phyloP scores from a whole-genome alignment of 2,329 filamentous ascomycete species.

The Trichothecium roseum region DNA sequence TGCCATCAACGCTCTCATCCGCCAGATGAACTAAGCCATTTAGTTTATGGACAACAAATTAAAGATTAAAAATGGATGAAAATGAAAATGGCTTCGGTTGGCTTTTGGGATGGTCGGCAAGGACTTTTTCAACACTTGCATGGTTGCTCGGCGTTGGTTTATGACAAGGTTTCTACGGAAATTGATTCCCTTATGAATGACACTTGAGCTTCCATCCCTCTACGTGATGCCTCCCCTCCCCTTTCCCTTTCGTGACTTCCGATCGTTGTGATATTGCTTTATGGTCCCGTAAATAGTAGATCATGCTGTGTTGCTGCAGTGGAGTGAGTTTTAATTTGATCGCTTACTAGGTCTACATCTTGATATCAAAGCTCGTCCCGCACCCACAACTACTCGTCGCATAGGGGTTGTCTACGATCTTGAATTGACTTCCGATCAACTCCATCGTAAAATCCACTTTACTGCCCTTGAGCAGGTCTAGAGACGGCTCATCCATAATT shows the following conservation, averaged over 20 bases:
- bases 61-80: slow-evolving; percentile 12
- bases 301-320: background rate
- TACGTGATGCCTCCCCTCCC: slow-evolving; percentile 10
- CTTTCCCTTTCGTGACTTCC: slow-evolving; percentile 4
- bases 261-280: slow-evolving; percentile 4
- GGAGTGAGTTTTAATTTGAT: background rate
- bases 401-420: slow-evolving; percentile 85
- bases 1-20: slow-evolving; percentile 90
- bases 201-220: slow-evolving; percentile 22
- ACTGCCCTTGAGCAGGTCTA: slow-evolving; percentile 84
- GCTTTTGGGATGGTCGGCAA: background rate
- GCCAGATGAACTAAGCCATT: slow-evolving; percentile 85
- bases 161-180: slow-evolving; percentile 23
- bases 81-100: slow-evolving; percentile 15
- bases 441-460: slow-evolving; percentile 96
- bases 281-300: too few relatives aligned
- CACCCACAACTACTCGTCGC: slow-evolving; percentile 94
- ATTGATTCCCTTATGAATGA: slow-evolving; percentile 31
- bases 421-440: slow-evolving; percentile 81
- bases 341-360: slow-evolving; percentile 33
- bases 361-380: slow-evolving; percentile 95
- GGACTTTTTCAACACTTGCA: slow-evolving; percentile 20
- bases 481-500: slow-evolving; percentile 75
- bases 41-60: slow-evolving; percentile 5
- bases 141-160: slow-evolving; percentile 29